Base-by-base conservation (phyloP, 2,329 filamentous ascomycete species). In the Tolypocladium tundrense region DNA sequence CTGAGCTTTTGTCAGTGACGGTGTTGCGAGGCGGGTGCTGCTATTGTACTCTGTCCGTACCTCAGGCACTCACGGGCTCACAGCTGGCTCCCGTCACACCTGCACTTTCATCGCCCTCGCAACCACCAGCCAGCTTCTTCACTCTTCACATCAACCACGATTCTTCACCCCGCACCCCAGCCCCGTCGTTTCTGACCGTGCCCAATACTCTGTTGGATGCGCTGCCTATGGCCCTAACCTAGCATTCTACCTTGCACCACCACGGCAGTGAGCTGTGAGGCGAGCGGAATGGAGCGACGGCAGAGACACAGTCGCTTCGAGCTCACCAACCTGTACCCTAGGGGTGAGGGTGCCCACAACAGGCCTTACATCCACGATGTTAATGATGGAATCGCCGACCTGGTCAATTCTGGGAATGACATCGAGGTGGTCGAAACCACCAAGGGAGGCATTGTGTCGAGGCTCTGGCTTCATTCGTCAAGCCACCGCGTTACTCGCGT, bases 401-500 rank as follows among this genome's bases (percentile, higher is more conserved):
- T 67, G 14, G 60, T 72, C 33, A 64, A 65, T 7, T 62, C 59
- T 27, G 64, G 64, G 14, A 53, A 60, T 31, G 65, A 67, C 5
- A 59, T 73, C 11, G 67, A 73, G 33, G 62, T 76, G 3, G 43
- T 64, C 1, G 74, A 76, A 60, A 66, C 73, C 2, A 74, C 75
- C 61, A 74, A 69, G 55, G 70, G 72, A 0, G 74, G 72, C 5
- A 66, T 72, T 39, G 57, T 72, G 10, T 67, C 69, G 24, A 66
- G 69, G 19, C 64, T 63, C 37, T 76, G 73, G 73, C 60, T 66
- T 10, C 72, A 74, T 31, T 63, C 62, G 1, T 57, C 64, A 4
- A 63, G 62, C 42, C 65, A 67, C 24, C 57, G 59, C 24, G 61
- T 69, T 19, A 56, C 67, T n/a, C 62, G 62, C 5, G 71, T 73